phyloP scores from a whole-genome alignment of 2,329 filamentous ascomycete genomes.

The Berkeleyomyces basicola region DNA sequence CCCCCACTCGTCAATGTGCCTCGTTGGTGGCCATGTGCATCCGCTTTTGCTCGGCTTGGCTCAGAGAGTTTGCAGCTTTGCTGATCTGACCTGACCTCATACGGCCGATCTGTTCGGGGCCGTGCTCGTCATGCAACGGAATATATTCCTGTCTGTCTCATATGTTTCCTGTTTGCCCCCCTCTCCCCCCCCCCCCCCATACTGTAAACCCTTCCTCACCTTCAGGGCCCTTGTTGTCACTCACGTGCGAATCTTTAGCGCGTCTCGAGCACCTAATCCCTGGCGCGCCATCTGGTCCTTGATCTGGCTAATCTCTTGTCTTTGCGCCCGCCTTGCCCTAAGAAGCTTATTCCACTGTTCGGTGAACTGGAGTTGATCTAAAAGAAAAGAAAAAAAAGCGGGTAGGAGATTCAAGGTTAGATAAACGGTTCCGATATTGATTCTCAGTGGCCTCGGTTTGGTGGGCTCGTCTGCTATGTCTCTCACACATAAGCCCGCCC shows the following conservation, averaged over 20 bases:
- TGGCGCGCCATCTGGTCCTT: neutral
- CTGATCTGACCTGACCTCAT: neutral
- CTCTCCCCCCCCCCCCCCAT: neutral
- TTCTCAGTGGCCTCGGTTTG: neutral
- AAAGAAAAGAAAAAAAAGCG: neutral
- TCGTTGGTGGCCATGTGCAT: too few species aligned
- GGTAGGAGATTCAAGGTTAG: neutral
- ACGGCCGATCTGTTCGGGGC: neutral
- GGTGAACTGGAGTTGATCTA: conserved; percentile 1
- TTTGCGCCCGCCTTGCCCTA: neutral
- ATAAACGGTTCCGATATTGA: neutral
- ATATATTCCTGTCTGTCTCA: neutral
- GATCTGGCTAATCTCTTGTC: neutral
- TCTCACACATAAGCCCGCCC: neutral
- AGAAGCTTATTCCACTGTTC: neutral
- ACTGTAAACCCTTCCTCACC: neutral
- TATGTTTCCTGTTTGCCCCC: neutral
- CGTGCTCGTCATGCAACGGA: neutral
- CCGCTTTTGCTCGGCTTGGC: neutral
- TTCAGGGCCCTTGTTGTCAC: neutral
- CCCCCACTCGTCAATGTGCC: too few species aligned
- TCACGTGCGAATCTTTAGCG: neutral
- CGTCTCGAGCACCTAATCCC: neutral
- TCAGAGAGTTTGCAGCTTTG: neutral
- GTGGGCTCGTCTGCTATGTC: neutral